A percentile compares a stretch with the other conserved stretches of the same genome.
Evolutionary conservation across 1,284 basidiomycete genomes (phyloP).

Genomic region (Trametes sp.): DNA sequence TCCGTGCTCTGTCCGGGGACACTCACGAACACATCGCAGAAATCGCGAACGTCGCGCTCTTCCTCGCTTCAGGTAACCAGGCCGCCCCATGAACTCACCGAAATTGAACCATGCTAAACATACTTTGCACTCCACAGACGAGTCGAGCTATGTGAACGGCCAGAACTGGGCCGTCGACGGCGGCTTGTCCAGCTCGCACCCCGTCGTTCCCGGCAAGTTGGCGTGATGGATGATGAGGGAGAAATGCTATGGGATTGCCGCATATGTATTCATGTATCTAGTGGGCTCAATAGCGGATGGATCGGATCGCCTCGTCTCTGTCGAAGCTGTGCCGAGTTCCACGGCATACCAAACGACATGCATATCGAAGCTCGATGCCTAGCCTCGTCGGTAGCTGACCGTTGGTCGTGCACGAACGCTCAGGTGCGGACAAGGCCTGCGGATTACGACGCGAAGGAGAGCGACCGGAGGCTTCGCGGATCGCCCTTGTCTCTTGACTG

Average conservation of each 20-base stretch:
- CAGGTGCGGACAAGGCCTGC: too few species aligned
- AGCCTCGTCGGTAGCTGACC: too few species aligned
- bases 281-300: background rate
- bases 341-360: background rate
- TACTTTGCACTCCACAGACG: slow-evolving; percentile 60
- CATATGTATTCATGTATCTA: slow-evolving; percentile 4
- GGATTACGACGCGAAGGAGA: too few species aligned
- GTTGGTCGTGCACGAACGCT: too few species aligned
- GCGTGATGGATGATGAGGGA: slow-evolving; percentile 40
- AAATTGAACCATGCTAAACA: background rate
- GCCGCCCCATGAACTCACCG: too few species aligned
- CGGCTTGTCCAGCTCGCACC: slow-evolving; percentile 78
- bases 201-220: slow-evolving; percentile 73
- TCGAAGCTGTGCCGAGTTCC: background rate
- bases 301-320: background rate
- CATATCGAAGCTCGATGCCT: background rate
- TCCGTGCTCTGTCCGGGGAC: background rate
- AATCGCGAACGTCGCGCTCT: slow-evolving; percentile 86
- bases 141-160: slow-evolving; percentile 93
- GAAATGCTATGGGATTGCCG: background rate
- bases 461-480: too few species aligned
- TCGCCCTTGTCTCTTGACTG: too few species aligned
- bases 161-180: slow-evolving; percentile 90
- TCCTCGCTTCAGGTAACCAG: slow-evolving; percentile 87
- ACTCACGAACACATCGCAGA: slow-evolving; percentile 51